Evolutionary conservation across 495 filamentous ascomycete species (phyloP).

Genomic region (Daldinia grandis): DNA sequence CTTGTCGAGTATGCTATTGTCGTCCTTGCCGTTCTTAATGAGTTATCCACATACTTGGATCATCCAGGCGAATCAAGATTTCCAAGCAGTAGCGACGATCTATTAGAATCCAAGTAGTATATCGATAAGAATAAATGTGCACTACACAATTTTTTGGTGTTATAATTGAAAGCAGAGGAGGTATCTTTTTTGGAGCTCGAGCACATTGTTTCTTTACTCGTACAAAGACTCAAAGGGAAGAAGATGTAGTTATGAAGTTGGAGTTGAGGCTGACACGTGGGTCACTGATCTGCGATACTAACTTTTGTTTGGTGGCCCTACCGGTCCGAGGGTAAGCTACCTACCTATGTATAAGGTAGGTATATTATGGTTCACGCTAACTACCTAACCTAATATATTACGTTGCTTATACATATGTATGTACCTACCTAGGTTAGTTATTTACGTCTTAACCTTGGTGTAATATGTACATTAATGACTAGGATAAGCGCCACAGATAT

Average conservation of each 20-base stretch:
- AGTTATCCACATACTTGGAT: background rate
- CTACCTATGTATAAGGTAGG: background rate
- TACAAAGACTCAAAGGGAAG: constrained; percentile 19
- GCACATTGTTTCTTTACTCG: constrained; percentile 33
- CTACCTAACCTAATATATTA: constrained; percentile 6
- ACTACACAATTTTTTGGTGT: background rate
- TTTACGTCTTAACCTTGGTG: too few relatives aligned
- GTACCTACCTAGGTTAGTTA: background rate
- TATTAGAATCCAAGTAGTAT: background rate
- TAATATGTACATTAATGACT: background rate
- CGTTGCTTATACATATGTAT: background rate
- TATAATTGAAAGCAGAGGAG: constrained; percentile 17
- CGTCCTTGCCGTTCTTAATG: background rate
- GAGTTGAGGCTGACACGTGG: constrained; percentile 44
- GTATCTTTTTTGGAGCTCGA: constrained; percentile 9
- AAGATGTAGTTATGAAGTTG: constrained; percentile 34
- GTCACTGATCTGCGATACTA: constrained; percentile 25
- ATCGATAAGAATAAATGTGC: background rate
- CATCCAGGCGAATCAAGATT: constrained; percentile 30
- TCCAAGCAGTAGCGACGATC: background rate
- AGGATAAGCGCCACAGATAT: background rate
- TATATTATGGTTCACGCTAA: background rate
- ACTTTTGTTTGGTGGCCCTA: constrained; percentile 22
- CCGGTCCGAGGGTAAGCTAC: background rate
- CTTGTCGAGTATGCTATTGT: background rate